Evolutionary conservation across 2,329 filamentous ascomycete species (phyloP).

Genomic region (Pseudonectria buxi): DNA sequence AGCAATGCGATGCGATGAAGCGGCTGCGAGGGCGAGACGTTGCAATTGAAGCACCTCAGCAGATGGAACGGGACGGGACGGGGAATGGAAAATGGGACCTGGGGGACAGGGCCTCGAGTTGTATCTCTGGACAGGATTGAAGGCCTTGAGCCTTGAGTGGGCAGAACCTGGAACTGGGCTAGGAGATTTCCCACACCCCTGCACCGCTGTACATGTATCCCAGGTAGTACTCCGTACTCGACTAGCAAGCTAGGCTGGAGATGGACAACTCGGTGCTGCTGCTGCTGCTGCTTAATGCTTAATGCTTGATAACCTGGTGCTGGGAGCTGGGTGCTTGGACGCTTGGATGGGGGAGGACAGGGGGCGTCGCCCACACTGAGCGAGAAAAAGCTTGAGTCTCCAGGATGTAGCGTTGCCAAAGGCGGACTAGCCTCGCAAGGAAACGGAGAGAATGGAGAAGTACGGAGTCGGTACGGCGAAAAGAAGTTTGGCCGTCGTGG

Average conservation of each 20-base stretch:
- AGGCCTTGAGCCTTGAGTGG: conserved; percentile 14
- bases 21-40: conserved; percentile 13
- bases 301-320: no score
- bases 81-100: conserved; percentile 15
- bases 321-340: no score
- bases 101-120: conserved; percentile 20
- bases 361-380: no score
- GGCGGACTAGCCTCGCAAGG: conserved; percentile 17
- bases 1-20: conserved; percentile 5
- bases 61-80: conserved; percentile 13
- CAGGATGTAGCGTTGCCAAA: conserved; percentile 4
- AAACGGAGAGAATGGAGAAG: conserved; percentile 22
- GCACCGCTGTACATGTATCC: no score
- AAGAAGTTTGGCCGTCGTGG: conserved; percentile 24
- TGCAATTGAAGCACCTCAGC: conserved; percentile 24
- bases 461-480: conserved; percentile 15
- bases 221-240: no score
- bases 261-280: no score
- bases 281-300: no score
- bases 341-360: no score
- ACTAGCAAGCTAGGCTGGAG: no score
- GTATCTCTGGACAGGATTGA: conserved; percentile 18
- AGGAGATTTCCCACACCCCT: no score
- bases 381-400: no score
- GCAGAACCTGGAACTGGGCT: not conserved